Conservation (phyloP, 257 asterid species). For the Gentiana straminea region DNA sequence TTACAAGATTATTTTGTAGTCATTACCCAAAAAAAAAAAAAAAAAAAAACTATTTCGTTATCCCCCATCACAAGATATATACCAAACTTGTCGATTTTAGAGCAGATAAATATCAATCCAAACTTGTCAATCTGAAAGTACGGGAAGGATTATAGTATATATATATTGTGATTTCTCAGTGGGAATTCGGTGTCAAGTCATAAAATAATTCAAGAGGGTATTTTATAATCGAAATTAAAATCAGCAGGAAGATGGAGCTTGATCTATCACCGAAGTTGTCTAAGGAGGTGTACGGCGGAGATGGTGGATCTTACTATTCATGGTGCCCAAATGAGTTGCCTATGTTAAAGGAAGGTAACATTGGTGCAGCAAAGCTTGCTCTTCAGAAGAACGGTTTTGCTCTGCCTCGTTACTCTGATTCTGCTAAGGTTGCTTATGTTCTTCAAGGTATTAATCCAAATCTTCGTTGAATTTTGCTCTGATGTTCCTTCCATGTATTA, state of each 20-base stretch:
- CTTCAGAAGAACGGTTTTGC: slow-evolving; percentile 55
- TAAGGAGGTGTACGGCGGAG: slow-evolving; percentile 51
- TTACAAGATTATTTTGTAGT: no score
- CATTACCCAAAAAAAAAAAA: no score
- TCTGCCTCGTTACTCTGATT: slow-evolving; percentile 54
- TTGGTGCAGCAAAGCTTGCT: slow-evolving; percentile 59
- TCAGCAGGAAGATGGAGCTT: slow-evolving; percentile 29
- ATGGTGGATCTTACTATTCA: slow-evolving; percentile 60
- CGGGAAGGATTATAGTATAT: no score
- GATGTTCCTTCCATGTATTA: background rate
- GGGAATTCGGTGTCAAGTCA: no score
- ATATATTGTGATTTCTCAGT: no score
- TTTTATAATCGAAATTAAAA: background rate
- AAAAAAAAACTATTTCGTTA: no score
- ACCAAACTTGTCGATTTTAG: no score
- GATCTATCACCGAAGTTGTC: slow-evolving; percentile 56
- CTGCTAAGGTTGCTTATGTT: slow-evolving; percentile 63
- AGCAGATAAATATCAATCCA: no score
- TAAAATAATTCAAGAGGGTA: no score
- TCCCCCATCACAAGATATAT: no score
- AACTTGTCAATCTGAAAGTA: no score
- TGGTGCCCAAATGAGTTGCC: slow-evolving; percentile 72
- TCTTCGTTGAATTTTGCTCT: no score
- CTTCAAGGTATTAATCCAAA: slow-evolving; percentile 40
- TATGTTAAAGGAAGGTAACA: slow-evolving; percentile 51